These are phyloP conservation scores for Celoporthe dispersa DNA, from an alignment of 2,329 filamentous ascomycete genomes.

Conservation along the genomic window DNA sequence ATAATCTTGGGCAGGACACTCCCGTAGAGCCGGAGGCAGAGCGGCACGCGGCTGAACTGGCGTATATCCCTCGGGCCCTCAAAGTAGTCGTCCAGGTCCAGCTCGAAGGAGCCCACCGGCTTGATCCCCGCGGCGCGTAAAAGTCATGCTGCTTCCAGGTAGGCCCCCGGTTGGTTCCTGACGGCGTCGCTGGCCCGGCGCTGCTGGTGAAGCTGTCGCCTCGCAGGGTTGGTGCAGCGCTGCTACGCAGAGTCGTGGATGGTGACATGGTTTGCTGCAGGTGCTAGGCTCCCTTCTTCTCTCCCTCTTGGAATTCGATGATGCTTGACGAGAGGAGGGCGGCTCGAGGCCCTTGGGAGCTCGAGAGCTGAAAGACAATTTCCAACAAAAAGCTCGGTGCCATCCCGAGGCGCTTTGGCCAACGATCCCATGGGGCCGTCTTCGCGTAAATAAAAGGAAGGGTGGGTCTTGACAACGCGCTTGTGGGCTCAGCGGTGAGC, in stretches of 20 bases:
- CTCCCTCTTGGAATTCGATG: neutral
- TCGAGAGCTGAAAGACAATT: neutral
- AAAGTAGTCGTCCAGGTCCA: conserved; percentile 65
- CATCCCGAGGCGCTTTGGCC: conserved; percentile 6
- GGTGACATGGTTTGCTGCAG: conserved; percentile 2
- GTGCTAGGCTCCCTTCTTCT: neutral
- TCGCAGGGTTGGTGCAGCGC: neutral
- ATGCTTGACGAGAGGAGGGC: neutral
- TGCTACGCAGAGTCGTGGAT: conserved; percentile 2
- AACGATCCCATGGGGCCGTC: neutral
- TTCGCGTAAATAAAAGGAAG: conserved; percentile 7
- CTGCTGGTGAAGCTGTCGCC: conserved; percentile 10
- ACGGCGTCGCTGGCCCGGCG: neutral
- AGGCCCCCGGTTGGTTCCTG: neutral
- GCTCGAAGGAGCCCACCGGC: conserved; percentile 7
- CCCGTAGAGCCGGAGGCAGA: conserved; percentile 76
- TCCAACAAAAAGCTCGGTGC: neutral
- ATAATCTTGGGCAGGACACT: conserved; percentile 77
- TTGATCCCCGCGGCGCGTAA: conserved; percentile 10
- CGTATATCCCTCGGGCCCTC: conserved; percentile 70
- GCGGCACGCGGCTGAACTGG: conserved; percentile 77
- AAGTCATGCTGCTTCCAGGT: conserved; percentile 19
- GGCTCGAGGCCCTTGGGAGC: too few species aligned
- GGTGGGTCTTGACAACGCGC: conserved; percentile 17
- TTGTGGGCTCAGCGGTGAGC: conserved; percentile 17